phyloP scores from a whole-genome alignment of 495 filamentous ascomycete species.

The Cercophora samala region DNA sequence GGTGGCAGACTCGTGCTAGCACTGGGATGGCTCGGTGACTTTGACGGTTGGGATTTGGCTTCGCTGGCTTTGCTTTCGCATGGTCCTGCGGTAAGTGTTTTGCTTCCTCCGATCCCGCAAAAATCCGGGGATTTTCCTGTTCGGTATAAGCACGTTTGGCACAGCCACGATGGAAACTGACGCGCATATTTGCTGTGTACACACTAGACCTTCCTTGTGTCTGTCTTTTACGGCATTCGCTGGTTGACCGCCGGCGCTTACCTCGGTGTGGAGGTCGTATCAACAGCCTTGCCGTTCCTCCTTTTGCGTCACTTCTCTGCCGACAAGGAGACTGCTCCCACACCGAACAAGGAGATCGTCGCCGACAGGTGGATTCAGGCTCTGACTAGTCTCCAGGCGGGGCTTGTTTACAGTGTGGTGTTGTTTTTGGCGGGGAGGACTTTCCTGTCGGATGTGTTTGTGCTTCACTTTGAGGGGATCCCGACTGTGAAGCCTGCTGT shows the following conservation, averaged over 20 bases:
- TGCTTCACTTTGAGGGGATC: constrained; percentile 66
- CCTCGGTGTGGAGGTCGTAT: constrained; percentile 61
- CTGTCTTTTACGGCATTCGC: constrained; percentile 68
- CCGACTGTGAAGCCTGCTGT: constrained; percentile 62
- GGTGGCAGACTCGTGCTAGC: constrained; percentile 58
- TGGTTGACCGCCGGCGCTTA: constrained; percentile 53
- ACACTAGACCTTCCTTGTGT: constrained; percentile 64
- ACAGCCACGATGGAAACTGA: constrained; percentile 22
- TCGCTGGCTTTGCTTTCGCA: constrained; percentile 66
- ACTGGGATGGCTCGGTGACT: constrained; percentile 65
- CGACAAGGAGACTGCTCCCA: constrained; percentile 45
- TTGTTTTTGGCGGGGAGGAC: constrained; percentile 61
- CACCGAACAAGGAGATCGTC: constrained; percentile 67
- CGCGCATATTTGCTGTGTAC: constrained; percentile 9
- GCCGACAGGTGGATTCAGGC: constrained; percentile 59
- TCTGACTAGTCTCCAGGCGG: constrained; percentile 61
- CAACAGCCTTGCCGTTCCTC: constrained; percentile 66
- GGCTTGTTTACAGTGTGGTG: constrained; percentile 63
- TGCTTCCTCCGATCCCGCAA: constrained; percentile 5
- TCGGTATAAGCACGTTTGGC: too few species aligned
- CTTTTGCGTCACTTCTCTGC: constrained; percentile 62
- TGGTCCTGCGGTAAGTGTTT: constrained; percentile 57
- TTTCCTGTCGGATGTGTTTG: constrained; percentile 63
- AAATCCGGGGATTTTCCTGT: constrained; percentile 14
- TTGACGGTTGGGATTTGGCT: constrained; percentile 69